Conservation (phyloP, 1,139 yeast genomes). For the Taphrina flavorubra region DNA sequence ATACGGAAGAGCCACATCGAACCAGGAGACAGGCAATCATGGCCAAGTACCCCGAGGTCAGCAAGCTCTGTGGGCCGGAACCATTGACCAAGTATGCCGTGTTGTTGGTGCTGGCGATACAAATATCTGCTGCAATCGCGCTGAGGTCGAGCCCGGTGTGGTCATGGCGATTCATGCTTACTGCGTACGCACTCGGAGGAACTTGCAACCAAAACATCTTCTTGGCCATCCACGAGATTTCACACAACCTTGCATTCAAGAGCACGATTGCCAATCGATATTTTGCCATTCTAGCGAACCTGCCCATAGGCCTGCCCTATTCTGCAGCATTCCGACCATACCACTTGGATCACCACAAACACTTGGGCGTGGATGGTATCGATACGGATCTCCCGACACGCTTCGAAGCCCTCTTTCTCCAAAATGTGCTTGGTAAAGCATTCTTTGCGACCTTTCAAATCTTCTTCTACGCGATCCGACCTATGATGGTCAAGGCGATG, state of each 20-base stretch:
- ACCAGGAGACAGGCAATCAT: slow-evolving; percentile 73
- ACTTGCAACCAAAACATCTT: slow-evolving; percentile 83
- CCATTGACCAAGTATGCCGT: slow-evolving; percentile 82
- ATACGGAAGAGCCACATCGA: slow-evolving; percentile 80
- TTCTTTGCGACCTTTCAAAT: slow-evolving; percentile 82
- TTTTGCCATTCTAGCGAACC: slow-evolving; percentile 75
- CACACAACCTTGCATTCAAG: slow-evolving; percentile 84
- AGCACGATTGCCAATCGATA: slow-evolving; percentile 76
- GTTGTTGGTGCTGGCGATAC: slow-evolving; percentile 66
- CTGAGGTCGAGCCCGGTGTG: slow-evolving; percentile 64
- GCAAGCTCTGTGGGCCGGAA: slow-evolving; percentile 82
- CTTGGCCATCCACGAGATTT: slow-evolving; percentile 84
- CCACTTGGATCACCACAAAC: slow-evolving; percentile 89
- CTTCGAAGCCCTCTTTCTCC: slow-evolving; percentile 73
- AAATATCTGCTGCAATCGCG: slow-evolving; percentile 65
- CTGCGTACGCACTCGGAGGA: slow-evolving; percentile 83
- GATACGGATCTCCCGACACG: slow-evolving; percentile 89
- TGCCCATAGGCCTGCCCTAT: slow-evolving; percentile 89
- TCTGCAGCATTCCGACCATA: slow-evolving; percentile 85
- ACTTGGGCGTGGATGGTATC: slow-evolving; percentile 79
- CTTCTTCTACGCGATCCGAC: slow-evolving; percentile 85
- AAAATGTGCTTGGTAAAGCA: slow-evolving; percentile 82
- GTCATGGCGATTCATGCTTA: slow-evolving; percentile 61
- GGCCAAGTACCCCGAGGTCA: slow-evolving; percentile 70
- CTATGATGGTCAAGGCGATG: slow-evolving; percentile 80